Evolutionary conservation across 169 alveolate genomes (phyloP).

Genomic region (Cryptosporidium sp.): DNA sequence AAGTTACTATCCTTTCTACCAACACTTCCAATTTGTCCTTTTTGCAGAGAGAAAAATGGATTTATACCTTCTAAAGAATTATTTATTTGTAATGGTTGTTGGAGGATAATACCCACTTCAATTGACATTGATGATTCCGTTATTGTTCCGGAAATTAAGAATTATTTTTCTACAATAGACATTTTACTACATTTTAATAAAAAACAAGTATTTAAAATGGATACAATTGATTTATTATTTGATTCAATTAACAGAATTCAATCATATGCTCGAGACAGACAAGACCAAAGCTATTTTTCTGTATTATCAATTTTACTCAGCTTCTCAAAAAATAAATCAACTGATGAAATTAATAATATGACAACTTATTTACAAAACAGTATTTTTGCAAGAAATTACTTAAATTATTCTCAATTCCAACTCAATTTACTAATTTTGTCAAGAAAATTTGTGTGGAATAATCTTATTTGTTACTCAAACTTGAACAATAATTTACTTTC

Average conservation of each 20-base stretch:
- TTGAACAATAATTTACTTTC: background rate
- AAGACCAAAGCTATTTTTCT: background rate
- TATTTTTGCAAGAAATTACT: background rate
- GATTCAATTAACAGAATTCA: background rate
- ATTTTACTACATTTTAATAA: constrained; percentile 18
- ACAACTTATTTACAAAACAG: background rate
- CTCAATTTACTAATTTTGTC: background rate
- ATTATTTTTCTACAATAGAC: constrained; percentile 41
- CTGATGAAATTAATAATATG: background rate
- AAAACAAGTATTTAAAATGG: background rate
- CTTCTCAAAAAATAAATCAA: background rate
- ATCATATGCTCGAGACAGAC: background rate
- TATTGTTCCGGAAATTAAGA: constrained; percentile 28
- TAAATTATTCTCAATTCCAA: constrained; percentile 23
- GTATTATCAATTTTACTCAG: background rate
- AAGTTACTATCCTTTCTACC: constrained; percentile 29
- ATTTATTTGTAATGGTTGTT: constrained; percentile 15
- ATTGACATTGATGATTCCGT: constrained; percentile 46
- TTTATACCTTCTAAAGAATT: constrained; percentile 16
- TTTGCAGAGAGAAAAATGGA: constrained; percentile 21
- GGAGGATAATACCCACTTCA: constrained; percentile 22
- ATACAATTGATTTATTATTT: background rate
- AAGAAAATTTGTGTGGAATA: constrained; percentile 1
- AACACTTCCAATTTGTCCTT: background rate
- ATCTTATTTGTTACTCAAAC: background rate